Percentiles rank a stretch among this genome's conserved stretches.
These are phyloP conservation scores for Aspergillus novofumigatus DNA, from an alignment of 2,329 filamentous ascomycete genomes.

Conservation along the genomic window DNA sequence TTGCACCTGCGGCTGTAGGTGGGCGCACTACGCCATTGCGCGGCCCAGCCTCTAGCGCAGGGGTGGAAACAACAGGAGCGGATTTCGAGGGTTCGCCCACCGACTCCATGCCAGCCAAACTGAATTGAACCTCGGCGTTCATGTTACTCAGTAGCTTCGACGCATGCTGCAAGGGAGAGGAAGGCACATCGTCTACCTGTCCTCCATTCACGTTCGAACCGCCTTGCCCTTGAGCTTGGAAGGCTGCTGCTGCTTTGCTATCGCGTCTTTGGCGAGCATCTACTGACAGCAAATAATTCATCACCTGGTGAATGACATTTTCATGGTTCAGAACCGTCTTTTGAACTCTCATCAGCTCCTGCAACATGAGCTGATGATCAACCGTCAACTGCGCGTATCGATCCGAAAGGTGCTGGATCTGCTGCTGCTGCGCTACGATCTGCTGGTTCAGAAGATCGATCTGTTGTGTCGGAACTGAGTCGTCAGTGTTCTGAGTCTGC, in stretches of 20 bases:
- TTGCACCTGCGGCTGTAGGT: conserved; percentile 45
- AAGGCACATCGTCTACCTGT: conserved; percentile 58
- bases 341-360: conserved; percentile 61
- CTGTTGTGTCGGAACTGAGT: conserved; percentile 77
- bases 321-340: conserved; percentile 71
- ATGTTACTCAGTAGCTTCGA: conserved; percentile 63
- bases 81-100: conserved; percentile 58
- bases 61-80: conserved; percentile 53
- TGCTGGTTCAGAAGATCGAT: conserved; percentile 86
- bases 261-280: conserved; percentile 62
- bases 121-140: conserved; percentile 62
- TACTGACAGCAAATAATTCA: conserved; percentile 62
- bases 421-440: conserved; percentile 83
- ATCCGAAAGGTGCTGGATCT: conserved; percentile 82
- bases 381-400: conserved; percentile 74
- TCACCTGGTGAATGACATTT: conserved; percentile 66
- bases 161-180: conserved; percentile 65
- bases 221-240: conserved; percentile 41
- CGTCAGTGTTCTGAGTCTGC: conserved; percentile 61
- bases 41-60: conserved; percentile 50
- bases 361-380: conserved; percentile 60
- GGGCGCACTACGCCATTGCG: conserved; percentile 42
- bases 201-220: conserved; percentile 43
- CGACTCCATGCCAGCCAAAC: conserved; percentile 60
- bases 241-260: conserved; percentile 44